phyloP scores from a whole-genome alignment of 108 stramenopile genomes.

The Epithemia pelagica region DNA sequence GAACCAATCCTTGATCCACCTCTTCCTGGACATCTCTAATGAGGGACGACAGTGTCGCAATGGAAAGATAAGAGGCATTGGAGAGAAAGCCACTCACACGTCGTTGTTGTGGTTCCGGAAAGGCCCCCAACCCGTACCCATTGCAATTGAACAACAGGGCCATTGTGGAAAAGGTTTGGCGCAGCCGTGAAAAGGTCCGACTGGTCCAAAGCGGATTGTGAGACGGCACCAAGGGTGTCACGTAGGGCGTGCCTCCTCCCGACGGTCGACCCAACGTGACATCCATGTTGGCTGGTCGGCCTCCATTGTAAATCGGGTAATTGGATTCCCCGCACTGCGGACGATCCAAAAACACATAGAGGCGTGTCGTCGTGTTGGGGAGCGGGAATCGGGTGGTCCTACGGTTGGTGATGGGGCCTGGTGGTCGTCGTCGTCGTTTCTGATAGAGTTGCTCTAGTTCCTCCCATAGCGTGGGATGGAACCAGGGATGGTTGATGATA shows the following conservation, averaged over 20 bases:
- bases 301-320: slow-evolving; percentile 26
- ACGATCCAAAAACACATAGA: slow-evolving; percentile 31
- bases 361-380: neutral
- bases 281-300: neutral
- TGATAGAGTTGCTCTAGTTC: no score
- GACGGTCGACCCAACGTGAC: slow-evolving; percentile 8
- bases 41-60: neutral
- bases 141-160: slow-evolving; percentile 6
- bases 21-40: neutral
- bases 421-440: neutral
- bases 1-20: slow-evolving; percentile 11
- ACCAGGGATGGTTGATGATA: slow-evolving; percentile 37
- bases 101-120: no score
- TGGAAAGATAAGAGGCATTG: neutral
- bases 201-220: neutral
- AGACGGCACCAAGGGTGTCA: neutral
- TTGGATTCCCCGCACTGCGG: slow-evolving; percentile 27
- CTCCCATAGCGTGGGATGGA: slow-evolving; percentile 31
- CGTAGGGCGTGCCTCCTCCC: no score
- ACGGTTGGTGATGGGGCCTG: no score
- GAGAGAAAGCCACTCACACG: neutral
- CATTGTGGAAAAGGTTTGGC: neutral
- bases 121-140: neutral
- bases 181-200: neutral
- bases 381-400: no score